Conservation (phyloP, 2,329 filamentous ascomycete species). For the Claviceps monticola region DNA sequence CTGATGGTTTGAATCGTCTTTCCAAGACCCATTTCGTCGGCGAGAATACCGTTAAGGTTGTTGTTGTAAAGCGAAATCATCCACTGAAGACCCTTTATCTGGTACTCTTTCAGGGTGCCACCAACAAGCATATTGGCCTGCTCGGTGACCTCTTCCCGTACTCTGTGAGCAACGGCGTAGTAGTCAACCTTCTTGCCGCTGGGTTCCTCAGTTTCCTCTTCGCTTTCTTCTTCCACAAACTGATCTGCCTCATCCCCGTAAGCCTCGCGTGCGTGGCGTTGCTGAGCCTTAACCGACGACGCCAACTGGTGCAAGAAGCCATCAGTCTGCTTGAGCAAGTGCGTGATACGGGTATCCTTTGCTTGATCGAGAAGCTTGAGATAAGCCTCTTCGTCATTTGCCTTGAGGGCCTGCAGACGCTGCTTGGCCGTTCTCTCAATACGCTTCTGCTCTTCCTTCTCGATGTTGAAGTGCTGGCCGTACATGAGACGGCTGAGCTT, state of each 20-base stretch:
- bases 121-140: constrained; percentile 83
- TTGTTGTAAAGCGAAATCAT: constrained; percentile 99
- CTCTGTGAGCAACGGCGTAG: constrained; percentile 92
- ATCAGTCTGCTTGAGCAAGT: constrained; percentile 91
- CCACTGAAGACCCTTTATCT: constrained; percentile 97
- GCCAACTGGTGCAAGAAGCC: constrained; percentile 94
- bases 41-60: constrained; percentile 96
- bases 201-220: constrained; percentile 52
- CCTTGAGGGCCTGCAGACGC: constrained; percentile 95
- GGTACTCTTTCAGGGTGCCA: constrained; percentile 90
- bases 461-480: constrained; percentile 83
- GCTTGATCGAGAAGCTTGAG: constrained; percentile 95
- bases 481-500: constrained; percentile 87
- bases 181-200: constrained; percentile 82
- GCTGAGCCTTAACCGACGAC: constrained; percentile 85
- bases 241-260: constrained; percentile 52
- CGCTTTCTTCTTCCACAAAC: constrained; percentile 48
- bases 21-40: constrained; percentile 98
- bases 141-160: constrained; percentile 78
- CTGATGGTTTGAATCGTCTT: constrained; percentile 99
- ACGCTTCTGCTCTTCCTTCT: constrained; percentile 98
- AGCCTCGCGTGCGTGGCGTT: constrained; percentile 65
- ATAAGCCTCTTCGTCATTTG: constrained; percentile 98
- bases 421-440: constrained; percentile 97
- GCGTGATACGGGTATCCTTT: constrained; percentile 98